phyloP scores from a whole-genome alignment of 108 stramenopile species.

The Craspedostauros australis region DNA sequence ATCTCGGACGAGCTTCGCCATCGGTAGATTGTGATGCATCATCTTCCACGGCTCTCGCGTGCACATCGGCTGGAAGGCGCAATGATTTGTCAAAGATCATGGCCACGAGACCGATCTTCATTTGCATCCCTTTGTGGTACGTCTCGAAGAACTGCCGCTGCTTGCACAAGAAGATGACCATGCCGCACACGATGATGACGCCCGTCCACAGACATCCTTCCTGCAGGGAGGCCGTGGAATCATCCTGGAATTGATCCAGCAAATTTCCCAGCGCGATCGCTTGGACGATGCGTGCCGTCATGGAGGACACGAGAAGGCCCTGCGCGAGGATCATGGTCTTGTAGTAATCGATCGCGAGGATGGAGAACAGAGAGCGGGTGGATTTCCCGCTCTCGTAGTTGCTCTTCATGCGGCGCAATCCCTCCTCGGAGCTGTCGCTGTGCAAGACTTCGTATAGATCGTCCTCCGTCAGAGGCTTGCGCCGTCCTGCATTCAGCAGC shows the following conservation, averaged over 20 bases:
- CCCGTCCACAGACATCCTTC: slow-evolving; percentile 58
- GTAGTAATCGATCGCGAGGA: too few relatives aligned
- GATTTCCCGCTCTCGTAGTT: too few relatives aligned
- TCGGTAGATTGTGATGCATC: slow-evolving; percentile 75
- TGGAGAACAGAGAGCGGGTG: too few relatives aligned
- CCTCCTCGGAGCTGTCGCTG: too few relatives aligned
- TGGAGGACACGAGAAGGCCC: slow-evolving; percentile 31
- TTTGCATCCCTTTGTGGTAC: slow-evolving; percentile 57
- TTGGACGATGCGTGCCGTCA: slow-evolving; percentile 46
- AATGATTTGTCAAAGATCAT: slow-evolving; percentile 72
- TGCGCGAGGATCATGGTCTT: slow-evolving; percentile 62
- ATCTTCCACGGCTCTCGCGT: slow-evolving; percentile 38
- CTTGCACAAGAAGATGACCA: slow-evolving; percentile 41
- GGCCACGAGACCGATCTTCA: slow-evolving; percentile 61
- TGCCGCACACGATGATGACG: slow-evolving; percentile 43
- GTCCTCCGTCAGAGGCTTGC: too few relatives aligned
- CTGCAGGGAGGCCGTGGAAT: too few relatives aligned
- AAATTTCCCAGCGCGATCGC: slow-evolving; percentile 60
- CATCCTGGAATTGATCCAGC: slow-evolving; percentile 57
- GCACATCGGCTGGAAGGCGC: slow-evolving; percentile 20
- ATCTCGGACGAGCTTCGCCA: too few relatives aligned
- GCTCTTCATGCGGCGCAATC: too few relatives aligned
- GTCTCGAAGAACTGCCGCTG: slow-evolving; percentile 15
- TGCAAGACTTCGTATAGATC: too few relatives aligned
- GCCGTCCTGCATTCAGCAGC: too few relatives aligned